Conservation (phyloP, 257 asterid species). For the Gentiana macrophylla region DNA sequence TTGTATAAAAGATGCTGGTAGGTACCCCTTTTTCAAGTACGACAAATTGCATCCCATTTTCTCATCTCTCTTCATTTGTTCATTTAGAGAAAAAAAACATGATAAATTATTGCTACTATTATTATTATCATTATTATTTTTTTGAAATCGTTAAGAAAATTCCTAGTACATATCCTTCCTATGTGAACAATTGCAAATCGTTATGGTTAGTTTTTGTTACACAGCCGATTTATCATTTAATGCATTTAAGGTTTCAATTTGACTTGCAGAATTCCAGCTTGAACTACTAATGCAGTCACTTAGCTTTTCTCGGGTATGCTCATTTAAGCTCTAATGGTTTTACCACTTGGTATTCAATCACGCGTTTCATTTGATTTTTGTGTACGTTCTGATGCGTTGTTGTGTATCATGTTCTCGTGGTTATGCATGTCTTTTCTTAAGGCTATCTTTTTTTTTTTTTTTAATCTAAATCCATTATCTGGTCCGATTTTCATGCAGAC, state of each 20-base stretch:
- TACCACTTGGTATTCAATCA: slow-evolving; percentile 1
- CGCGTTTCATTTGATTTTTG: not conserved
- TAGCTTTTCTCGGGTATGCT: slow-evolving; percentile 76
- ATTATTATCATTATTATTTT: no score
- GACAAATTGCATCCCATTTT: slow-evolving; percentile 5
- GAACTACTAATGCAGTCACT: slow-evolving; percentile 96
- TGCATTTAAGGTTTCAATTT: slow-evolving; percentile 4
- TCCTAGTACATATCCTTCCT: not conserved
- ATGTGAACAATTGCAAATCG: not conserved
- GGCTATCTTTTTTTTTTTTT: not conserved
- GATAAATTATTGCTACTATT: no score
- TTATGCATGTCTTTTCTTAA: slow-evolving; percentile 3
- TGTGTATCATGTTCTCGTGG: not conserved
- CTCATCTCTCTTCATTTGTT: not conserved
- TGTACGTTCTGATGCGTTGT: not conserved
- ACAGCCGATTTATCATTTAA: not conserved
- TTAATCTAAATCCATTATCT: slow-evolving; percentile 5
- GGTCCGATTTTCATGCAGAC: slow-evolving; percentile 45
- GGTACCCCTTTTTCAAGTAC: slow-evolving; percentile 19
- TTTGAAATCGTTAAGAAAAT: not conserved
- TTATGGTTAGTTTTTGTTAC: not conserved
- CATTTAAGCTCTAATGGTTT: slow-evolving; percentile 3
- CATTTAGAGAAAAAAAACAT: not conserved
- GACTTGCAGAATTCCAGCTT: slow-evolving; percentile 87
- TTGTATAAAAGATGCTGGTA: slow-evolving; percentile 91